Percentiles rank a stretch among this genome's conserved stretches.
These are phyloP conservation scores for Corylus americana DNA, from an alignment of 306 rosid species.

Conservation along the genomic window DNA sequence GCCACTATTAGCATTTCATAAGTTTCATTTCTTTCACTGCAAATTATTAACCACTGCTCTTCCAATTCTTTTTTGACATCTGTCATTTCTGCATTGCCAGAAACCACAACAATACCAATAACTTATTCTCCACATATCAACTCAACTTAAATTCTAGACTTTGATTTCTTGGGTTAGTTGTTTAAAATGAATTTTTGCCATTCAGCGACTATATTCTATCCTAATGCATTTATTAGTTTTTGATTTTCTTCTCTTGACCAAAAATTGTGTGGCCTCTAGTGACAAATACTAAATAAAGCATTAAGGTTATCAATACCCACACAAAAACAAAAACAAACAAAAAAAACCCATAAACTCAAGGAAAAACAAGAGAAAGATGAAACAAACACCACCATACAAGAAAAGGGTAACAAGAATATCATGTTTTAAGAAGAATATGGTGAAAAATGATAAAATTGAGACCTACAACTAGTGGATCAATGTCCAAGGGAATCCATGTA, in stretches of 20 bases:
- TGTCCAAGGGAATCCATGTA: constrained; percentile 13
- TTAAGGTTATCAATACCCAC: not conserved
- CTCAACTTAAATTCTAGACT: not conserved
- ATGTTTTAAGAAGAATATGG: not conserved
- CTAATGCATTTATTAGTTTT: not conserved
- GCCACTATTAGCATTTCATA: not conserved
- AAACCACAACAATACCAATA: not conserved
- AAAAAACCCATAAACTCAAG: not conserved
- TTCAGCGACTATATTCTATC: not conserved
- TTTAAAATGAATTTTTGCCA: not conserved
- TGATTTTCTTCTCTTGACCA: not conserved
- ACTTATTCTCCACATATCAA: not conserved
- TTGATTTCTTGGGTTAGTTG: not conserved
- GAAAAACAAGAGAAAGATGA: not conserved
- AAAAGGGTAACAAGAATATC: not conserved
- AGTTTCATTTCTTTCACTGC: not conserved
- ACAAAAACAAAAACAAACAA: no score
- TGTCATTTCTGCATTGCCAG: not conserved
- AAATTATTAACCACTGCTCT: not conserved
- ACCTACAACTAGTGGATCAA: not conserved
- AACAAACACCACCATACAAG: not conserved
- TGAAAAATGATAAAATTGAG: not conserved
- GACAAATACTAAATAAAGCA: not conserved
- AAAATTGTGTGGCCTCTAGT: not conserved
- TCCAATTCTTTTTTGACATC: not conserved